Base-by-base conservation (phyloP, 371 early-diverging fungal species). In the Mortierella sp. region DNA sequence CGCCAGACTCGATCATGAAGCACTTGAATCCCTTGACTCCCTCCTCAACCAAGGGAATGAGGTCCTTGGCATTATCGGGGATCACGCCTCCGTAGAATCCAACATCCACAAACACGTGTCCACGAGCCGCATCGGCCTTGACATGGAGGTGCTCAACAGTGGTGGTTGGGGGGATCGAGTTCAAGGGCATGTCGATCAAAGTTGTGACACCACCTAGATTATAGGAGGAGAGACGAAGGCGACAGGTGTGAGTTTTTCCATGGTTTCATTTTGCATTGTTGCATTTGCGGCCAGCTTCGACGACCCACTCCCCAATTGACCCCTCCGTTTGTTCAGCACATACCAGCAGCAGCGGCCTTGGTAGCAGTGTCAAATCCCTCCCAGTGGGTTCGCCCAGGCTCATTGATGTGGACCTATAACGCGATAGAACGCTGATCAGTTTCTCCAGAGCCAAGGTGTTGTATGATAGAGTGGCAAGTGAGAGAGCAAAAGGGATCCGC, bases 21-120 rank as follows among this genome's bases (percentile, higher is more conserved):
- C 93, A 90, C 72, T 93, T 93, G 85, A 93, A 93, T 1, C 93
- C 93, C 49, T 90, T 85, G 34, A 90, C 92, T 37, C 93, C 93
- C 3, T 77, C 85, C 25, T 85, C 80, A 45, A 91, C 84, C 63
- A 93, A 79, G 17, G 85, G 85, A 4, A 81, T 81, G 24, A 93
- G 81, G 16, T 90, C 85, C 24, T 83, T 52, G 10, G 83, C 81
- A 76, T 93, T 93, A 48, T 86, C 89, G 17, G 93, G 93, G 1
- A 93, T 87, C 4, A 93, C 86, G 37, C 93, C 93, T 46, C 93
- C 93, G 83, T 89, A 93, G 71, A 91, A 90, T 13, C 89, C 93
- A 53, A 92, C 91, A 69, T 93, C 93, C 3, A 92, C 91, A 74
- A 87, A 91, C 74, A 89, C 88, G 67, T 90, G 88, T 6, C 85